These are phyloP conservation scores for Firmiana major DNA, from an alignment of 345 rosid genomes.

Conservation along the genomic window DNA sequence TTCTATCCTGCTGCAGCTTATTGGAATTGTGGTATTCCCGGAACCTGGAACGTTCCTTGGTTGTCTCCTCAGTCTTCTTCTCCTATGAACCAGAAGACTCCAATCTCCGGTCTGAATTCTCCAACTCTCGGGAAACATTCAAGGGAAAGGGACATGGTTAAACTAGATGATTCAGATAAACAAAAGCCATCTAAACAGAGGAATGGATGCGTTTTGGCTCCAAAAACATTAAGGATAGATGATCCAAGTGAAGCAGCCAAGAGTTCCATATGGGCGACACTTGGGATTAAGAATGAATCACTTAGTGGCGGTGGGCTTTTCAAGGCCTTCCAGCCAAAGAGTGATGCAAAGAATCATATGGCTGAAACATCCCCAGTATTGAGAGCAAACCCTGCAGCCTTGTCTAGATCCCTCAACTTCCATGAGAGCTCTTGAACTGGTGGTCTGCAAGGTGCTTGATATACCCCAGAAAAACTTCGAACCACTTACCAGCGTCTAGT, in stretches of 20 bases:
- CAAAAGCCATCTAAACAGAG: conserved; percentile 35
- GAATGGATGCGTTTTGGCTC: conserved; percentile 52
- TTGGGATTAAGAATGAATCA: conserved; percentile 55
- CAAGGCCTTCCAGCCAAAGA: conserved; percentile 53
- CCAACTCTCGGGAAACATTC: conserved; percentile 62
- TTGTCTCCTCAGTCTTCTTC: conserved; percentile 44
- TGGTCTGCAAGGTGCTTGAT: background rate
- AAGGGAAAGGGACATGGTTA: conserved; percentile 43
- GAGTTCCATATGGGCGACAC: conserved; percentile 71
- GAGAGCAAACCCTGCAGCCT: conserved; percentile 80
- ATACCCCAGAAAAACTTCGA: background rate
- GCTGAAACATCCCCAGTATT: conserved; percentile 35
- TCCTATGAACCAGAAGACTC: conserved; percentile 27
- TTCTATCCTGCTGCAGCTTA: conserved; percentile 59
- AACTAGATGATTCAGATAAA: conserved; percentile 28
- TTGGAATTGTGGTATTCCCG: conserved; percentile 42
- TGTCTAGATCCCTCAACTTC: conserved; percentile 71
- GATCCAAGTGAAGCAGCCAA: conserved; percentile 70
- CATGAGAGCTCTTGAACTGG: conserved; percentile 46
- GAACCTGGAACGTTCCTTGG: conserved; percentile 60
- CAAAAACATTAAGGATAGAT: conserved; percentile 67
- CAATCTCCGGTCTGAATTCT: conserved; percentile 30
- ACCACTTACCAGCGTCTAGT: no score
- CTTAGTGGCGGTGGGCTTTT: conserved; percentile 44
- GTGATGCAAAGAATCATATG: conserved; percentile 32